Evolutionary conservation across 2,329 filamentous ascomycete genomes (phyloP), one percentile per base, ranked within the genome.

Genomic region (Curvularia sp.): DNA sequence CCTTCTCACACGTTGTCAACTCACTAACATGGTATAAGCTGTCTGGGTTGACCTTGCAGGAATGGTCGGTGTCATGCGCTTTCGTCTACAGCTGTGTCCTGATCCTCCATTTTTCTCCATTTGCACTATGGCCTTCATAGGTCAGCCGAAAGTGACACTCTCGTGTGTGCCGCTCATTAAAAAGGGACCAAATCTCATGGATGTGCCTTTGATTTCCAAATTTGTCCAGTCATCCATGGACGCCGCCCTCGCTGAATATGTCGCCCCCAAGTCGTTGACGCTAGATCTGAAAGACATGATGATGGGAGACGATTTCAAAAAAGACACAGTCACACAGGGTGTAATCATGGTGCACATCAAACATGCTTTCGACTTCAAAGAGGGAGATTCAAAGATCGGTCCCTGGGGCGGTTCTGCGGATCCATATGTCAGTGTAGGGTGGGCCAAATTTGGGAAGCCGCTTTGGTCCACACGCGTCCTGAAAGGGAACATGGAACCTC

Each of bases 61-160:
- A 1, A 81, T 92, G 13, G 83, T 93, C n/a, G 88, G 89, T 18
- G 89, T 86, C 1, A 81, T 90, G 77, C 83, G 90, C 3, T 68
- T 91, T 54, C 84, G 90, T 25, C 80, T 93, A 10, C 90, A 93
- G 69, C 82, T 92, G 1, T 89, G 87, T 1, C 89, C 90, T 0
- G 89, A 93, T 66, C 89, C 90, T 0, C 90, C 90, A 0, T 92
- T 93, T 77, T 88, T 92, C 75, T 85, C 86, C n/a, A 80, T 92
- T 4, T 90, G 87, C 69, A 92, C 89, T 0, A 69, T 92, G 57
- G 90, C 89, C 0, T 89, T 92, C 61, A 83, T 92, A 10, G 90
- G 90, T 2, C 89, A 92, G 70, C 90, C 90, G 0, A 89, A 89
- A 68, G 88, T 90, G 10, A 85, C 88, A 57, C 78, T 92, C 5